phyloP scores from a whole-genome alignment of 1,284 basidiomycete species.

The Puccinia brachypodii region DNA sequence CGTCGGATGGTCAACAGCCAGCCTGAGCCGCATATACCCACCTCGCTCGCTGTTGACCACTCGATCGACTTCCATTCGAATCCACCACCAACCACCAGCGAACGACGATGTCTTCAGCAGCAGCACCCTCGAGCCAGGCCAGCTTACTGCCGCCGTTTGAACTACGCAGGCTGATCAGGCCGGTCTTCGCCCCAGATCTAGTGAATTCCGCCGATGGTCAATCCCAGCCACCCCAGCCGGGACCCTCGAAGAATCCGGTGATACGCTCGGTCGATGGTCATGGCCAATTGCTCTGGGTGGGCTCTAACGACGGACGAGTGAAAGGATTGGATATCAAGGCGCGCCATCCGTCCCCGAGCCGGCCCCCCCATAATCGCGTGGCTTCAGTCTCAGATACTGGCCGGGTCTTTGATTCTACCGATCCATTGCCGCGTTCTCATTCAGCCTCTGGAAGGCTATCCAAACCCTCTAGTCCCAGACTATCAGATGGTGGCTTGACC shows the following conservation, averaged over 20 bases:
- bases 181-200: slow-evolving; percentile 22
- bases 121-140: background rate
- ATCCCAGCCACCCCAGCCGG: background rate
- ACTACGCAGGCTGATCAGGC: slow-evolving; percentile 21
- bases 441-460: slow-evolving; percentile 14
- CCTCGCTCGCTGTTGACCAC: too few species aligned
- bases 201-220: background rate
- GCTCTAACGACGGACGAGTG: slow-evolving; percentile 42
- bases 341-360: background rate
- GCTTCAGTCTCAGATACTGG: slow-evolving; percentile 13
- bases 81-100: too few species aligned
- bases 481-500: background rate
- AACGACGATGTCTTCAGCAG: too few species aligned
- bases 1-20: too few species aligned
- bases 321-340: slow-evolving; percentile 41
- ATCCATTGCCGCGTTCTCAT: background rate
- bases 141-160: slow-evolving; percentile 15
- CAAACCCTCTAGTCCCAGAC: slow-evolving; percentile 6
- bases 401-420: background rate
- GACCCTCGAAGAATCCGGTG: slow-evolving; percentile 40
- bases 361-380: slow-evolving; percentile 2
- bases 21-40: too few species aligned
- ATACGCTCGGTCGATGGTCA: slow-evolving; percentile 43
- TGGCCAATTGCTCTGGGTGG: slow-evolving; percentile 33
- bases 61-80: too few species aligned